phyloP scores from a whole-genome alignment of 306 rosid genomes.

The Gynostemma pentaphyllum region DNA sequence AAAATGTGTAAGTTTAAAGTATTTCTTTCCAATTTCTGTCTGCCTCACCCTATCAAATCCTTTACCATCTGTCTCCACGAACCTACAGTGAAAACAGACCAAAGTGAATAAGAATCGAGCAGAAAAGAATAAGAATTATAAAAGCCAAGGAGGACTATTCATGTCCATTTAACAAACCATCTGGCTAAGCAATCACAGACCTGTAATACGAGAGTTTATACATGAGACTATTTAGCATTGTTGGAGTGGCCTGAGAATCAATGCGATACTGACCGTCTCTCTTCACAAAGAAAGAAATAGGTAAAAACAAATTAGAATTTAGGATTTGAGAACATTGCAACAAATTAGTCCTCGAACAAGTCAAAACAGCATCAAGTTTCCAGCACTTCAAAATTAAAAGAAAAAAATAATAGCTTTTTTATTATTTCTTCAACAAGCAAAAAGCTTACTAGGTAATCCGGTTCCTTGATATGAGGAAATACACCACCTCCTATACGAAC shows the following conservation, averaged over 20 bases:
- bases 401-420: neutral
- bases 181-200: slow-evolving; percentile 30
- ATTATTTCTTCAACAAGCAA: neutral
- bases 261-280: slow-evolving; percentile 97
- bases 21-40: slow-evolving; percentile 91
- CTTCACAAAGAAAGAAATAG: slow-evolving; percentile 25
- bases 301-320: neutral
- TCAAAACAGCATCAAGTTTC: slow-evolving; percentile 1
- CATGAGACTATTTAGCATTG: slow-evolving; percentile 95
- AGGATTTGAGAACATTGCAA: neutral
- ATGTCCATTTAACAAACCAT: neutral
- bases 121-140: slow-evolving; percentile 4
- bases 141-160: slow-evolving; percentile 8
- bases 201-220: slow-evolving; percentile 97
- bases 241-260: slow-evolving; percentile 87
- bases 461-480: slow-evolving; percentile 95
- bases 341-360: neutral
- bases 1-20: slow-evolving; percentile 89
- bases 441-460: slow-evolving; percentile 76
- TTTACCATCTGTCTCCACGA: slow-evolving; percentile 96
- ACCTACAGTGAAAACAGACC: slow-evolving; percentile 34
- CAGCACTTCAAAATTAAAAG: neutral
- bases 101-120: neutral
- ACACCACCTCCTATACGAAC: slow-evolving; percentile 99
- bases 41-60: slow-evolving; percentile 85